These are phyloP conservation scores for Liquidambar formosana DNA, from an alignment of 164 flowering plant genomes.

Conservation along the genomic window DNA sequence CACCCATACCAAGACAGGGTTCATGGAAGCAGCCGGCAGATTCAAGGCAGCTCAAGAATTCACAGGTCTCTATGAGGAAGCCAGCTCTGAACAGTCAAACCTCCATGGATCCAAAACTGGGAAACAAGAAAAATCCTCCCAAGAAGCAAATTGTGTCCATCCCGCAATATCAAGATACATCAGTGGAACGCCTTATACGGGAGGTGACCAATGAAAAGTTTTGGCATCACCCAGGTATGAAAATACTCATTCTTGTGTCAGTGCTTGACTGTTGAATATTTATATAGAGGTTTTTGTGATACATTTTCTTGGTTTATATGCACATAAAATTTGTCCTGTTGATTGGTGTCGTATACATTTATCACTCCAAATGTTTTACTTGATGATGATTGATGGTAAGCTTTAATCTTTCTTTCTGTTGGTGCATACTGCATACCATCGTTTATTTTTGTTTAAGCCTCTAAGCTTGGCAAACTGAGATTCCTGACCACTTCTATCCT, in stretches of 20 bases:
- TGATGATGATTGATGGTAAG: not conserved
- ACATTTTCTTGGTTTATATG: not conserved
- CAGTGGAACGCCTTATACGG: constrained; percentile 91
- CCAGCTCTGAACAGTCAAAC: constrained; percentile 42
- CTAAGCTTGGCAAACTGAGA: not conserved
- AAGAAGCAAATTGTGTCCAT: constrained; percentile 51
- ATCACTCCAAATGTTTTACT: not conserved
- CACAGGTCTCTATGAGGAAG: constrained; percentile 46
- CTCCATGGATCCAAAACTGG: constrained; percentile 49
- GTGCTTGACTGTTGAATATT: not conserved
- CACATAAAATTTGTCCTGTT: not conserved
- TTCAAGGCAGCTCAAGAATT: constrained; percentile 45
- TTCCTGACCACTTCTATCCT: not conserved
- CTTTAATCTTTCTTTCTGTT: not conserved
- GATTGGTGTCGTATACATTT: not conserved
- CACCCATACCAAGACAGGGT: constrained; percentile 59
- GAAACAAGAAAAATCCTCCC: constrained; percentile 57
- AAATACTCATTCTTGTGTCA: not conserved
- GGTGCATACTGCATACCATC: not conserved
- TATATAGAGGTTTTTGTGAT: not conserved
- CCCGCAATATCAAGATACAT: constrained; percentile 70
- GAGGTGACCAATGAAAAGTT: constrained; percentile 95
- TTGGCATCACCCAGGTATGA: constrained; percentile 91
- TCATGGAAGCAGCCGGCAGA: constrained; percentile 76
- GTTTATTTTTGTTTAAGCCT: not conserved